Conservation (phyloP, 805 yeast genomes). For the Sugiyamaella valdiviana region DNA sequence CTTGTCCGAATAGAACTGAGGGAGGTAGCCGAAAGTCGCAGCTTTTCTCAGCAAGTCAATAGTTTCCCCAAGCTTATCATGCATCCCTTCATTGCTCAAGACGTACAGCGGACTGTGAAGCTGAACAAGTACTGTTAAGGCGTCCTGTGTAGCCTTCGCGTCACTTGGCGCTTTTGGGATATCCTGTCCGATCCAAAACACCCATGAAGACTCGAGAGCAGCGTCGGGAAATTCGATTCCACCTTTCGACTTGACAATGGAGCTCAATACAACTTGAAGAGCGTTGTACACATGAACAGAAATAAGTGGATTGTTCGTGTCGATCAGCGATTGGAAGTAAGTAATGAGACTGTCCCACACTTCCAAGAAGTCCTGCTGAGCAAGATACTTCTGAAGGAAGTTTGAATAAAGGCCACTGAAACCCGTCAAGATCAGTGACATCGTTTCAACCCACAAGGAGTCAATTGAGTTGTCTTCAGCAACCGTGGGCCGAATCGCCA, state of each 20-base stretch:
- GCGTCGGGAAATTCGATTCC: conserved; percentile 11
- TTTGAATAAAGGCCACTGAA: conserved; percentile 52
- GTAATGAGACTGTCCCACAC: conserved; percentile 55
- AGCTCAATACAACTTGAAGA: conserved; percentile 41
- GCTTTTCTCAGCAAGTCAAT: conserved; percentile 57
- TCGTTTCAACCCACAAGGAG: conserved; percentile 54
- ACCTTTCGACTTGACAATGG: conserved; percentile 19
- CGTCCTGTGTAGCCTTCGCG: conserved; percentile 42
- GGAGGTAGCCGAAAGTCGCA: conserved; percentile 66
- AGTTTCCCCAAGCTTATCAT: conserved; percentile 42
- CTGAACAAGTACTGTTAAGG: conserved; percentile 49
- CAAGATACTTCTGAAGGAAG: conserved; percentile 39
- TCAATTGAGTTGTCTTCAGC: background rate
- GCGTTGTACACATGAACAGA: conserved; percentile 52
- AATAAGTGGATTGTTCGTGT: conserved; percentile 44
- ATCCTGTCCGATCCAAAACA: conserved; percentile 38
- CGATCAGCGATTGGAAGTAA: conserved; percentile 42
- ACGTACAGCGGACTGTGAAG: conserved; percentile 46
- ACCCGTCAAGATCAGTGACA: conserved; percentile 57
- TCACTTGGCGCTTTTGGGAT: conserved; percentile 35
- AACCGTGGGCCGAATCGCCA: conserved; percentile 23
- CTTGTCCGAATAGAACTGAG: conserved; percentile 50
- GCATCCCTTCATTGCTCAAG: conserved; percentile 31
- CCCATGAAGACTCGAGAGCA: conserved; percentile 23
- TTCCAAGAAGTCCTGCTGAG: conserved; percentile 21